Evolutionary conservation across 441 rosid genomes (phyloP).

Genomic region (Populus hybrid): DNA sequence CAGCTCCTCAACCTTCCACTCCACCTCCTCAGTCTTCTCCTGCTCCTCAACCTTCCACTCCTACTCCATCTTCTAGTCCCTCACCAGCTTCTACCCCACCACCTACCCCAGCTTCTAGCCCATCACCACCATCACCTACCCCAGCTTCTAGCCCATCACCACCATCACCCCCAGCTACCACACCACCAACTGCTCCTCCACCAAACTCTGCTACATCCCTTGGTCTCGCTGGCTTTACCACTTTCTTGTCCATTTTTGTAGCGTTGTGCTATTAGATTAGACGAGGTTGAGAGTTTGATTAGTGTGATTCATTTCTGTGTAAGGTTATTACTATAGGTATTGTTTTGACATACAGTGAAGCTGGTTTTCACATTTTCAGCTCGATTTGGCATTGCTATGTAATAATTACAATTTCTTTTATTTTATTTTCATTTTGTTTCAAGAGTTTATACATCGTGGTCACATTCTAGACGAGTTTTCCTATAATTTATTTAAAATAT

Average conservation of each 20-base stretch:
- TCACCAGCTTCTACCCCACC: no score
- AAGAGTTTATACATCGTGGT: background rate
- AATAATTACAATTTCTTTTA: background rate
- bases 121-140: no score
- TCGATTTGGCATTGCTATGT: background rate
- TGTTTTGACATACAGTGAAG: conserved; percentile 17
- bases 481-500: background rate
- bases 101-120: no score
- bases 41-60: no score
- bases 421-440: background rate
- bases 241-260: conserved; percentile 23
- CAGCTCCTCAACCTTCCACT: no score
- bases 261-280: conserved; percentile 31
- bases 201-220: conserved; percentile 37
- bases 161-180: no score
- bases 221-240: conserved; percentile 20
- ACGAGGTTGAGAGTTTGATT: background rate
- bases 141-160: no score
- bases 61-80: no score
- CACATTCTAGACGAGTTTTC: background rate
- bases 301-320: no score
- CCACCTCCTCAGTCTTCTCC: no score
- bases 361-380: background rate
- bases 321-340: no score
- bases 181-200: conserved; percentile 3